A percentile compares a stretch with the other conserved stretches of the same genome.
phyloP scores from a whole-genome alignment of 192 early-diverging fungal species.

The Dissophora ornata region DNA sequence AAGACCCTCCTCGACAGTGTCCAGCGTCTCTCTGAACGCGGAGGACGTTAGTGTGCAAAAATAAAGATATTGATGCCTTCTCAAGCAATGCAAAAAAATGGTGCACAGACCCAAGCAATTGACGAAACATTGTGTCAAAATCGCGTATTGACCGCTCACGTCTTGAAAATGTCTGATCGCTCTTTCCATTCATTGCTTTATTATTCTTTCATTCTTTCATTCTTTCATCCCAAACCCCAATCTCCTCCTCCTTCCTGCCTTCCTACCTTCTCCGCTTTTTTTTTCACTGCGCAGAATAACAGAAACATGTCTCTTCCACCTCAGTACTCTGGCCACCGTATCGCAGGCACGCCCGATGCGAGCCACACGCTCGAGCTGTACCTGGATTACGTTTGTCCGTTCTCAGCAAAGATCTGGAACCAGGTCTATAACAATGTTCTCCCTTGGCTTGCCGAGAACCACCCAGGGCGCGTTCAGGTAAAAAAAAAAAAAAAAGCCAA shows the following conservation, averaged over 20 bases:
- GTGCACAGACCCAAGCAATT: neutral
- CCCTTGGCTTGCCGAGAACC: slow-evolving; percentile 58
- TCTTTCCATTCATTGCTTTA: too few species aligned
- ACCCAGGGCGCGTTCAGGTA: slow-evolving; percentile 61
- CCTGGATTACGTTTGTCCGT: slow-evolving; percentile 74
- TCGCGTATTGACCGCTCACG: too few species aligned
- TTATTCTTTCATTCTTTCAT: neutral
- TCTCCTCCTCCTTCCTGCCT: neutral
- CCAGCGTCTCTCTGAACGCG: slow-evolving; percentile 37
- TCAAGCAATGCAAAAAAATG: too few species aligned
- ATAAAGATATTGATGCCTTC: neutral
- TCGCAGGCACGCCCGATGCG: slow-evolving; percentile 52
- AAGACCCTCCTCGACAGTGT: slow-evolving; percentile 41
- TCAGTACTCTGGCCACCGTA: slow-evolving; percentile 52
- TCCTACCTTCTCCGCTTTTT: neutral
- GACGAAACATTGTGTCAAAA: too few species aligned
- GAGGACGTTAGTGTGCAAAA: slow-evolving; percentile 11
- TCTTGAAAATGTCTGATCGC: too few species aligned
- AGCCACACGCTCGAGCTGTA: slow-evolving; percentile 62
- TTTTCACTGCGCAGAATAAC: too few species aligned
- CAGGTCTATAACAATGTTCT: slow-evolving; percentile 59
- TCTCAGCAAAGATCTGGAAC: slow-evolving; percentile 63
- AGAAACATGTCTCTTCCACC: slow-evolving; percentile 12
- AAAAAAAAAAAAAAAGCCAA: too few species aligned
- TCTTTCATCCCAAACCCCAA: too few species aligned